Base-by-base conservation (phyloP, 1,139 yeast genomes). In the Zhuliangozyma parablackwelliae region DNA sequence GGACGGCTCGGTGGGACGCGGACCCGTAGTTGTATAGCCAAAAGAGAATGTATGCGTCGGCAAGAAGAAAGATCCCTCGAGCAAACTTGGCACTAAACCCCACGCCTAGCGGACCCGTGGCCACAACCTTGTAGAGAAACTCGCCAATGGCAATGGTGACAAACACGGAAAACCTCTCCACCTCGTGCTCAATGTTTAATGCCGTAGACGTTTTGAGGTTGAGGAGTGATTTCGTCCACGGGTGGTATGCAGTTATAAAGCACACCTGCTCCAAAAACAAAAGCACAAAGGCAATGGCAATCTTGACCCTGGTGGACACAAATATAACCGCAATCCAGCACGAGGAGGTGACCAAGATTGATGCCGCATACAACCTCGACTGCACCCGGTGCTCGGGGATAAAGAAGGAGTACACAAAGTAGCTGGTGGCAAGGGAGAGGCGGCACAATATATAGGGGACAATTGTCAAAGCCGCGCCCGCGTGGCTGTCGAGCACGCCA, bases 101-200 rank as follows among this genome's bases (percentile, higher is more conserved):
- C 4, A 56, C 47, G 1, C 74, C 76, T 33, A 77, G 61, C 0
- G 79, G 73, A 10, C 68, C 62, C 1, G 56, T 55, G 2, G 80
- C 73, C n/a, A 78, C 81, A n/a, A 76, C 63, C 38, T 72, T 75
- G 47, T 73, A 78, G 23, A 80, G 57, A 46, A 76, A 80, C 46
- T 80, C 86, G 23, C 87, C 87, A 47, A 80, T 65, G 7, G 84
- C 84, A 57, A 80, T 79, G 44, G 80, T 74, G 37, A 69, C 80
- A 51, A 80, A 80, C 0, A 79, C 75, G 2, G 72, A 67, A 49
- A 69, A 70, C 39, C 87, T 57, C 51, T 80, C 87, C 16, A 77
- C 82, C 49, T 78, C 85, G 49, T 80, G 86, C 48, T 80, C 85
- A 40, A 81, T 75, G 49, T 79, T 80, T 41, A 79, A 55, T 0